Conservation (phyloP, 176 grass and related monocot genomes). For the Poa pratensis region DNA sequence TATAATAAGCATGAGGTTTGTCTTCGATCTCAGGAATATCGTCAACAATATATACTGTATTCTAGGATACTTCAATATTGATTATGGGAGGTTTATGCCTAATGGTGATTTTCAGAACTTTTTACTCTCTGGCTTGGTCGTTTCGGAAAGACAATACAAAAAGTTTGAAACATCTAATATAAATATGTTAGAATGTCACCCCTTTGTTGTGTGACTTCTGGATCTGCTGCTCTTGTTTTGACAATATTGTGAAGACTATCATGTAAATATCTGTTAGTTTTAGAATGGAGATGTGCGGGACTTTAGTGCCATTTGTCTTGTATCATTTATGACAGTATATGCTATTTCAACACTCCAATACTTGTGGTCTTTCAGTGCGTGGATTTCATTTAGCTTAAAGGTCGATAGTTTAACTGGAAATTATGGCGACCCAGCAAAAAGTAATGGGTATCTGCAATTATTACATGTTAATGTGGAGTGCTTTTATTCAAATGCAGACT, state of each 20-base stretch:
- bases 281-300: background rate
- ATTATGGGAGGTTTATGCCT: constrained; percentile 22
- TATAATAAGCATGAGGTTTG: constrained; percentile 89
- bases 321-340: constrained; percentile 13
- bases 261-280: constrained; percentile 18
- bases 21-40: constrained; percentile 14
- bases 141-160: background rate
- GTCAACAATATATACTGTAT: constrained; percentile 24
- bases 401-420: constrained; percentile 36
- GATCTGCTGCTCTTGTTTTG: background rate
- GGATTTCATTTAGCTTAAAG: constrained; percentile 35
- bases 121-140: constrained; percentile 7
- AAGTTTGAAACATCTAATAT: background rate
- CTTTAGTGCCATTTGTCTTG: background rate
- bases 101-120: constrained; percentile 20
- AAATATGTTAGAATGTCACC: background rate
- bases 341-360: background rate
- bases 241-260: constrained; percentile 18
- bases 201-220: constrained; percentile 1
- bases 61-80: constrained; percentile 33
- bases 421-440: constrained; percentile 3
- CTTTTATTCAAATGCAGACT: constrained; percentile 68
- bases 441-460: constrained; percentile 22
- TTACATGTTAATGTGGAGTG: constrained; percentile 35
- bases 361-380: background rate